Evolutionary conservation across 768 basidiomycete species (phyloP).

Genomic region (Scleroderma bovista): DNA sequence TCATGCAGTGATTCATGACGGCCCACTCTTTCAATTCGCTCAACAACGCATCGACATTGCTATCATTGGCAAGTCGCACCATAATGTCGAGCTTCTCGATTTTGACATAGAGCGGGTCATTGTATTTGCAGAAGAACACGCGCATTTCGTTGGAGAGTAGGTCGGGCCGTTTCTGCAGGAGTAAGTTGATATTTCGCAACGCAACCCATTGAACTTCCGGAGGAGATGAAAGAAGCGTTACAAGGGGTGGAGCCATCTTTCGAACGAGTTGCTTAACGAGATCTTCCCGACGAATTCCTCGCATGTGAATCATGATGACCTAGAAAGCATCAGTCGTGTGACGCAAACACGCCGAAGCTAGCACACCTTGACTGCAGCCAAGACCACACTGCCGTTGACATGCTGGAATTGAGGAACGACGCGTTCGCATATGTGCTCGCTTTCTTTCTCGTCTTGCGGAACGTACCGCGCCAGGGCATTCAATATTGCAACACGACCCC

Average conservation of each 20-base stretch:
- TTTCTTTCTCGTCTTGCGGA: conserved; percentile 86
- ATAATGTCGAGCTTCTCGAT: conserved; percentile 98
- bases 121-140: conserved; percentile 99
- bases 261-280: conserved; percentile 79
- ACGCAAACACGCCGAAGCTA: background rate
- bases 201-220: conserved; percentile 99
- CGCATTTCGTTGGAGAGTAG: conserved; percentile 94
- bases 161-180: conserved; percentile 90
- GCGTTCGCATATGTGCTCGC: conserved; percentile 97
- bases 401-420: conserved; percentile 99
- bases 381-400: conserved; percentile 89
- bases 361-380: conserved; percentile 89
- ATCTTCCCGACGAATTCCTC: conserved; percentile 73
- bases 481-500: conserved; percentile 94
- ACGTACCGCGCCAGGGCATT: conserved; percentile 81
- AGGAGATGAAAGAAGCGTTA: conserved; percentile 92
- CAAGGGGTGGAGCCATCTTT: conserved; percentile 96
- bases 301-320: conserved; percentile 98
- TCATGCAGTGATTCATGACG: background rate
- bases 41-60: conserved; percentile 89
- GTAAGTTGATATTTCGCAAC: conserved; percentile 90
- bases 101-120: conserved; percentile 98
- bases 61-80: conserved; percentile 86
- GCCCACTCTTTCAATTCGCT: conserved; percentile 94
- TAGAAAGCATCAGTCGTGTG: conserved; percentile 23